These are phyloP conservation scores for Phytophthora pseudosyringae DNA, from an alignment of 352 stramenopile genomes.

Conservation along the genomic window DNA sequence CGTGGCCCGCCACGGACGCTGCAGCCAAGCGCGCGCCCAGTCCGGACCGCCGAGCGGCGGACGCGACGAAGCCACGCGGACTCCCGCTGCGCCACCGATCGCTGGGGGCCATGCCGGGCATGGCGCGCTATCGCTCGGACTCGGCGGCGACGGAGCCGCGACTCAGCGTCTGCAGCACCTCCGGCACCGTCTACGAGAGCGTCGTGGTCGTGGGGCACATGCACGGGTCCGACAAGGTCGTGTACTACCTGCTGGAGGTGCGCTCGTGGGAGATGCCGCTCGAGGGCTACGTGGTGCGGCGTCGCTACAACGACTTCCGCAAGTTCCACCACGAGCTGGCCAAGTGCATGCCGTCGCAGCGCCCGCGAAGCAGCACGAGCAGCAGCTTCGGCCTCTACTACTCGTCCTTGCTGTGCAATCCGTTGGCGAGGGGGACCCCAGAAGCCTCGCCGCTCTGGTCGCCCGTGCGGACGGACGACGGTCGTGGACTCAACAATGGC, in stretches of 20 bases:
- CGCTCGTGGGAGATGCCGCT: slow-evolving; percentile 74
- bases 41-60: neutral
- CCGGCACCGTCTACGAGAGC: slow-evolving; percentile 73
- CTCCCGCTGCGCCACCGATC: slow-evolving; percentile 41
- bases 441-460: slow-evolving; percentile 65
- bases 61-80: slow-evolving; percentile 15
- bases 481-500: slow-evolving; percentile 15
- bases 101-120: slow-evolving; percentile 26
- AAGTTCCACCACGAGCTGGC: slow-evolving; percentile 60
- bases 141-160: slow-evolving; percentile 39
- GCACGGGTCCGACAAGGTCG: slow-evolving; percentile 63
- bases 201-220: slow-evolving; percentile 75
- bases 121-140: slow-evolving; percentile 46
- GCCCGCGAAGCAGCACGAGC: slow-evolving; percentile 31
- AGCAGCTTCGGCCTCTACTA: slow-evolving; percentile 43
- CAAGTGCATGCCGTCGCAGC: slow-evolving; percentile 56
- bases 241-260: slow-evolving; percentile 83
- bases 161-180: slow-evolving; percentile 72
- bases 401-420: slow-evolving; percentile 63
- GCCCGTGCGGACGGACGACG: slow-evolving; percentile 40
- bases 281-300: slow-evolving; percentile 80
- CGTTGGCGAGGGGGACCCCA: slow-evolving; percentile 31
- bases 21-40: slow-evolving; percentile 10
- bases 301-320: slow-evolving; percentile 81
- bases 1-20: slow-evolving; percentile 7